Conservation (phyloP, 148 eudicot species). For the Drosera capensis region DNA sequence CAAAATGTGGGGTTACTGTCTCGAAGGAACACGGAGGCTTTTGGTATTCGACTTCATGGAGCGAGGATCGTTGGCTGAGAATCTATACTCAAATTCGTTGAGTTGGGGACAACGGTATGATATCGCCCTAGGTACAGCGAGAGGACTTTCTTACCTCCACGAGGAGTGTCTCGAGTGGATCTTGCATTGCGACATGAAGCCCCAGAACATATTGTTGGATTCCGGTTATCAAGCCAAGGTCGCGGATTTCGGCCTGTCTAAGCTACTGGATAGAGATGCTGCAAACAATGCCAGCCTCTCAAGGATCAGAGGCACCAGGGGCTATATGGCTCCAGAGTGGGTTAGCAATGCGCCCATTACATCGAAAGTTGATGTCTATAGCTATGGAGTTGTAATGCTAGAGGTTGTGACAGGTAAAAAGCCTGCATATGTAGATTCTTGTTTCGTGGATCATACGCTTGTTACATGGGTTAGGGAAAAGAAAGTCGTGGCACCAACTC, state of each 20-base stretch:
- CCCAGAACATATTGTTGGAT: constrained; percentile 1
- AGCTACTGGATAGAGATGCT: background rate
- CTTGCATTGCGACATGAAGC: background rate
- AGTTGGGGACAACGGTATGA: constrained; percentile 9
- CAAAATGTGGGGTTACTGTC: background rate
- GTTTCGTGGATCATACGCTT: background rate
- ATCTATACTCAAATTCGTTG: constrained; percentile 4
- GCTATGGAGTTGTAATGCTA: constrained; percentile 1
- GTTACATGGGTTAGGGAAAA: constrained; percentile 2
- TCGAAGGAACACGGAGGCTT: constrained; percentile 2
- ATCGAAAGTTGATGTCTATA: constrained; percentile 4
- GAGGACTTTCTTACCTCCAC: constrained; percentile 8
- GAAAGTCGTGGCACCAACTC: background rate
- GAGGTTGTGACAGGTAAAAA: background rate
- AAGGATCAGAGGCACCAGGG: background rate
- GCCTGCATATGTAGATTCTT: background rate
- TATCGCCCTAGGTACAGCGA: constrained; percentile 15
- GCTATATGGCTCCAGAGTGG: constrained; percentile 4
- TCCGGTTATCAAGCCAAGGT: background rate
- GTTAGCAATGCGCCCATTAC: constrained; percentile 1
- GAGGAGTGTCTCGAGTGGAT: constrained; percentile 4
- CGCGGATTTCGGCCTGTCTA: constrained; percentile 1
- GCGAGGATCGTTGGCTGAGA: background rate
- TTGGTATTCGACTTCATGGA: constrained; percentile 6
- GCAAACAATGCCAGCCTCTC: background rate